Base-by-base conservation (phyloP, 768 basidiomycete species). In the Hypholoma sublateritium region DNA sequence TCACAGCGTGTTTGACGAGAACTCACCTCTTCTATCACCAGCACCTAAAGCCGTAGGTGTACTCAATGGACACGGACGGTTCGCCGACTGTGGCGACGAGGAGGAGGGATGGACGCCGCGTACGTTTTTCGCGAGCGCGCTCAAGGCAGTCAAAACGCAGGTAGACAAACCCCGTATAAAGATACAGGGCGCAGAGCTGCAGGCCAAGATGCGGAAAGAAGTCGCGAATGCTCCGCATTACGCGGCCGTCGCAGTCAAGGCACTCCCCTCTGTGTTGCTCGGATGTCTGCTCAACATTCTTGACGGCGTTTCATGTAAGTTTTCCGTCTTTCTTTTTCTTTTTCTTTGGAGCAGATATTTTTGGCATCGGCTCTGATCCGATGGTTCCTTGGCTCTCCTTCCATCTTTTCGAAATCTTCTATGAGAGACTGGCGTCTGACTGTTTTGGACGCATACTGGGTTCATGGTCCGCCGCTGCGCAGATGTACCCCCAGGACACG, bases 271-370 rank as follows among this genome's bases (percentile, higher is more conserved):
- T 0, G 93, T 95, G 3, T 67, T 94, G 14, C 77, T 97, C 21
- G 96, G 95, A 6, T 81, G 84, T 61, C 70, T 98, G 36, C 74
- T 98, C 56, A 98, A 98, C 65, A 82, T 98, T 43, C 77, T 99
- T 34, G 96, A 99, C 67, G 97, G 95, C 9, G 86, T 99, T 51
- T 93, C 91, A 43, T 98, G 88, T 89, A 67, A 70, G 88, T 79
- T 3, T 52, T 44, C 50, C 46, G 57, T 55, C 19, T 51, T 39
- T 14, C 50, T 51, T 35, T 50, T 52, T 36, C 2, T 37, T 37
- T 44, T 46, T 21, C 19, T 49, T 42, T 50, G 19, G 35, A n/a
- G 22, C 13, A n/a, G 17, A 32, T 50, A 34, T 56, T 39, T 52
- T 59, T 46, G 17, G 19, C 8, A 5, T 48, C 32, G 25, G 34